These are phyloP conservation scores for Albugo candida DNA, from an alignment of 352 stramenopile species.

Conservation along the genomic window DNA sequence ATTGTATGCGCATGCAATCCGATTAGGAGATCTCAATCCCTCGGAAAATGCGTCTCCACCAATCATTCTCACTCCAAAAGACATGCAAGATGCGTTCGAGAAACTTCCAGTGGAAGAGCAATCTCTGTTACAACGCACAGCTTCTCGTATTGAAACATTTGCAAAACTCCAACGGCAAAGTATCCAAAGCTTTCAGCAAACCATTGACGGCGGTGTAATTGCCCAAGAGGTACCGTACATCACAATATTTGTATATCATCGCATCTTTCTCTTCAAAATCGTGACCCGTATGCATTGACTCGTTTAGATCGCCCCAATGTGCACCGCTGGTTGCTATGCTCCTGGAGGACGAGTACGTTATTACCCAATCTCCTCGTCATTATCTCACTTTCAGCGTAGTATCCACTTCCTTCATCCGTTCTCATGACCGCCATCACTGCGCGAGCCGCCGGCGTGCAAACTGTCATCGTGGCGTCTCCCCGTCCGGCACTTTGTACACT, in stretches of 20 bases:
- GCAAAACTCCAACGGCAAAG: constrained; percentile 83
- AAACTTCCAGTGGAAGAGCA: constrained; percentile 45
- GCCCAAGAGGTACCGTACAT: constrained; percentile 70
- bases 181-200: constrained; percentile 84
- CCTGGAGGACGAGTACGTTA: constrained; percentile 78
- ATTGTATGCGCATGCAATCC: constrained; percentile 29
- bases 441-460: constrained; percentile 84
- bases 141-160: constrained; percentile 82
- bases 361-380: background rate
- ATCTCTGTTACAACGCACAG: constrained; percentile 72
- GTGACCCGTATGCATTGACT: constrained; percentile 3
- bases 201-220: constrained; percentile 89
- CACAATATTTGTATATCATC: constrained; percentile 8
- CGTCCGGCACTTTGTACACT: constrained; percentile 84
- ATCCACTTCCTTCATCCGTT: constrained; percentile 93
- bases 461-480: constrained; percentile 89
- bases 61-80: constrained; percentile 32
- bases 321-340: constrained; percentile 90
- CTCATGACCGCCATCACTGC: constrained; percentile 96
- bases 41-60: background rate
- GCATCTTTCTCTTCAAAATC: background rate
- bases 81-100: constrained; percentile 77
- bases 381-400: constrained; percentile 18
- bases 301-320: constrained; percentile 28
- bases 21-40: constrained; percentile 27